Conservation (phyloP, 305 asterid genomes). For the Fraxinus paxiana region DNA sequence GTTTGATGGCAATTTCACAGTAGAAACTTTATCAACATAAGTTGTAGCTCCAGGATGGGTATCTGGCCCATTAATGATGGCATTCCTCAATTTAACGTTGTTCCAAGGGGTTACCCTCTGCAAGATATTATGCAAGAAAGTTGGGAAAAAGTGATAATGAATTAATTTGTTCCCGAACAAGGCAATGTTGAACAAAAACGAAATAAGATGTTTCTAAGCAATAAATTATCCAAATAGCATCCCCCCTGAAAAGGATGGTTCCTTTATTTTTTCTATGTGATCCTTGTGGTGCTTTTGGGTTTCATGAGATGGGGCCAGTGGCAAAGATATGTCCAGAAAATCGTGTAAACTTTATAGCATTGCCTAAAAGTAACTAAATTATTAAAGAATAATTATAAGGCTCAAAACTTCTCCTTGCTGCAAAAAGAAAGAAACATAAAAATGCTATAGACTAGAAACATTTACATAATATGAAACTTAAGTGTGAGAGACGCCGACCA, state of each 20-base stretch:
- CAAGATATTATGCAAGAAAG: slow-evolving; percentile 18
- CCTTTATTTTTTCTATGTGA: neutral
- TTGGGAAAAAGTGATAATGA: slow-evolving; percentile 1
- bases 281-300: neutral
- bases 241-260: neutral
- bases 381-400: neutral
- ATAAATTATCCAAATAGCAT: neutral
- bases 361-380: neutral
- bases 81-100: slow-evolving; percentile 65
- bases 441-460: neutral
- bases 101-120: slow-evolving; percentile 99
- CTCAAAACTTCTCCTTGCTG: neutral
- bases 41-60: slow-evolving; percentile 80
- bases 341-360: neutral
- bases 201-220: slow-evolving; percentile 6
- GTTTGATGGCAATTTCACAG: slow-evolving; percentile 41
- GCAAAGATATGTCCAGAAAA: neutral
- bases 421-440: neutral
- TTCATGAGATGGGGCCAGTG: neutral
- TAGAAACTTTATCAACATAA: slow-evolving; percentile 61
- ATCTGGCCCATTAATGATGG: slow-evolving; percentile 83
- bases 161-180: neutral
- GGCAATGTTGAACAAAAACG: neutral
- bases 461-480: neutral
- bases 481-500: neutral